These are phyloP conservation scores for Ophiostoma perfectum DNA, from an alignment of 2,329 filamentous ascomycete genomes.

Conservation along the genomic window DNA sequence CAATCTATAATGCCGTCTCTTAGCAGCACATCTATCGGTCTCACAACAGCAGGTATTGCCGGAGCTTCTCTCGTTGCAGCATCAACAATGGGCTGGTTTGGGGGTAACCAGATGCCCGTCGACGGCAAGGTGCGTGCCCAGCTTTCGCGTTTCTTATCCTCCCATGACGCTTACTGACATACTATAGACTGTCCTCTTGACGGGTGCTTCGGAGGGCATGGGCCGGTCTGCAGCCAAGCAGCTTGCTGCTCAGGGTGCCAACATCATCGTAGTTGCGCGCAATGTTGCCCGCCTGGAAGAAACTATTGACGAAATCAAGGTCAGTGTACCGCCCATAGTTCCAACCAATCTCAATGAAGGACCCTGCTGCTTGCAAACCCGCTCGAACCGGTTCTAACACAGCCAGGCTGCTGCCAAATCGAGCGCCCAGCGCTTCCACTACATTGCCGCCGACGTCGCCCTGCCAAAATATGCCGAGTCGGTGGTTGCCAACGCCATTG, in stretches of 20 bases:
- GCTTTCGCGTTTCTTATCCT: not conserved
- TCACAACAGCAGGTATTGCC: slow-evolving; percentile 32
- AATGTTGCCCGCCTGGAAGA: slow-evolving; percentile 67
- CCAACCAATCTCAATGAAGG: too few species aligned
- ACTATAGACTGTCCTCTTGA: slow-evolving; percentile 76
- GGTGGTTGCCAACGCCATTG: slow-evolving; percentile 64
- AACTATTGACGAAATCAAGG: slow-evolving; percentile 61
- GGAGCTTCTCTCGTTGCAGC: slow-evolving; percentile 33
- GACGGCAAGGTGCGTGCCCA: slow-evolving; percentile 64
- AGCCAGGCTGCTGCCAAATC: slow-evolving; percentile 58
- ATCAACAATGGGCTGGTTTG: slow-evolving; percentile 61
- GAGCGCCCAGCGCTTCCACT: slow-evolving; percentile 71
- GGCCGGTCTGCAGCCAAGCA: slow-evolving; percentile 69
- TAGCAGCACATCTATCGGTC: slow-evolving; percentile 26
- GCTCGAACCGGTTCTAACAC: not conserved
- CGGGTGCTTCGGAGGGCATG: slow-evolving; percentile 90
- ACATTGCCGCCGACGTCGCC: slow-evolving; percentile 77
- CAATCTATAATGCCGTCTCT: slow-evolving; percentile 22
- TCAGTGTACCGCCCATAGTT: slow-evolving; percentile 29
- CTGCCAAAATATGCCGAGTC: slow-evolving; percentile 61
- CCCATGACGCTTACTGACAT: not conserved
- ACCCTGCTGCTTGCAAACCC: too few species aligned
- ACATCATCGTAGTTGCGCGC: slow-evolving; percentile 78
- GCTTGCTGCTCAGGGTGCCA: slow-evolving; percentile 76
- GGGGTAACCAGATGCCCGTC: slow-evolving; percentile 74